These are phyloP conservation scores for Corchorus olitorius DNA, from an alignment of 345 rosid species.

Conservation along the genomic window DNA sequence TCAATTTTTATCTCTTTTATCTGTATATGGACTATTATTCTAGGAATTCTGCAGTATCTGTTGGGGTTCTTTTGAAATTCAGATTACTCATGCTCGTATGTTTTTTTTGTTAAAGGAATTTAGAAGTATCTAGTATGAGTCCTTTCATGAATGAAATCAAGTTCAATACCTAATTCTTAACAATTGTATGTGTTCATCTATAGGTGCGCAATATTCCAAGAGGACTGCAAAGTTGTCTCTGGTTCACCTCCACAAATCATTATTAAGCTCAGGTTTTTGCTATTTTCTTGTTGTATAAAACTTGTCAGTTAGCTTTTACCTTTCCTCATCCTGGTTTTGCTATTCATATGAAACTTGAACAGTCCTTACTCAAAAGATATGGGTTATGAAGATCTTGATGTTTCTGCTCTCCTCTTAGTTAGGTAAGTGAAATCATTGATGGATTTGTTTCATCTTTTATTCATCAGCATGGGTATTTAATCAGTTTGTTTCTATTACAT, in stretches of 20 bases:
- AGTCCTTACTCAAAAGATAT: constrained; percentile 94
- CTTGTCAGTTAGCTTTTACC: constrained; percentile 19
- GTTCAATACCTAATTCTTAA: neutral
- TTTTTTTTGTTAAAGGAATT: neutral
- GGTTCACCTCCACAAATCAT: constrained; percentile 62
- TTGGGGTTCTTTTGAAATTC: neutral
- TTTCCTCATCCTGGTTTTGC: constrained; percentile 23
- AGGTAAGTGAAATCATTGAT: constrained; percentile 45
- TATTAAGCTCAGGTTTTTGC: constrained; percentile 75
- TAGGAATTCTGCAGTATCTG: neutral
- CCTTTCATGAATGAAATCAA: neutral
- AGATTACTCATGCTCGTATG: neutral
- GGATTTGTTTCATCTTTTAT: constrained; percentile 15
- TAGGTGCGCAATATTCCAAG: constrained; percentile 89
- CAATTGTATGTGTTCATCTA: neutral
- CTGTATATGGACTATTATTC: neutral
- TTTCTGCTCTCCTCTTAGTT: constrained; percentile 79
- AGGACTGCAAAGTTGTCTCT: constrained; percentile 72
- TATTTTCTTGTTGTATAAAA: constrained; percentile 21
- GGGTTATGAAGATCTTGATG: constrained; percentile 83
- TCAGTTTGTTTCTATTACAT: constrained; percentile 15
- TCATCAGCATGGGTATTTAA: constrained; percentile 5
- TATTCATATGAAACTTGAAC: constrained; percentile 37
- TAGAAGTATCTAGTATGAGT: neutral
- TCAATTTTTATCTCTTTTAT: neutral